Percentiles rank a stretch among this genome's conserved stretches.
Conservation (phyloP, 78 protist species). For the Dictyostelium brefeldianum region DNA sequence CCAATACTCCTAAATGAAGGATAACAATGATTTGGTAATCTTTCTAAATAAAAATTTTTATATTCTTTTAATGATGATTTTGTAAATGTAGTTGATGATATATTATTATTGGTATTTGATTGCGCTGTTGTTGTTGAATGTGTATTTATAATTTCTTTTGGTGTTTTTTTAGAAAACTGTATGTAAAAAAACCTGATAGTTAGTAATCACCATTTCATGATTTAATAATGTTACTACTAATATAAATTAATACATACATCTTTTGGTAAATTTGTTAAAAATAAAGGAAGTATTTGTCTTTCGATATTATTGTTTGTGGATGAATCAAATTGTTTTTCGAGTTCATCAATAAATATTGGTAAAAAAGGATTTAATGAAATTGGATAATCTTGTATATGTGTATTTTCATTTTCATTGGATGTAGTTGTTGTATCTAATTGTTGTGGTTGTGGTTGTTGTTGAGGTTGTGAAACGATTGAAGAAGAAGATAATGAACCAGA, state of each 20-base stretch:
- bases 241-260: constrained; percentile 41
- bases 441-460: background rate
- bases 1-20: constrained; percentile 74
- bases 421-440: background rate
- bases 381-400: constrained; percentile 17
- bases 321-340: constrained; percentile 48
- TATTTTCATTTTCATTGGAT: background rate
- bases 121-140: background rate
- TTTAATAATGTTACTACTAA: too few relatives aligned
- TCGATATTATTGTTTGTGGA: background rate
- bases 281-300: constrained; percentile 31
- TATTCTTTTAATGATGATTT: constrained; percentile 49
- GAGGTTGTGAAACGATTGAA: background rate
- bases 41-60: constrained; percentile 52
- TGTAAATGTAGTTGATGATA: background rate
- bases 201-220: too few relatives aligned
- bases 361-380: constrained; percentile 67
- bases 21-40: constrained; percentile 44
- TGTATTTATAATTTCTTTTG: constrained; percentile 35
- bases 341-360: constrained; percentile 69
- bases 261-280: constrained; percentile 63
- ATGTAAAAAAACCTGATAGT: background rate
- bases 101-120: background rate
- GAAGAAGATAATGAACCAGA: constrained; percentile 40
- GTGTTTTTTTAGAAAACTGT: constrained; percentile 71